phyloP scores from a whole-genome alignment of 1,284 basidiomycete genomes.

The Trametes versicolor region DNA sequence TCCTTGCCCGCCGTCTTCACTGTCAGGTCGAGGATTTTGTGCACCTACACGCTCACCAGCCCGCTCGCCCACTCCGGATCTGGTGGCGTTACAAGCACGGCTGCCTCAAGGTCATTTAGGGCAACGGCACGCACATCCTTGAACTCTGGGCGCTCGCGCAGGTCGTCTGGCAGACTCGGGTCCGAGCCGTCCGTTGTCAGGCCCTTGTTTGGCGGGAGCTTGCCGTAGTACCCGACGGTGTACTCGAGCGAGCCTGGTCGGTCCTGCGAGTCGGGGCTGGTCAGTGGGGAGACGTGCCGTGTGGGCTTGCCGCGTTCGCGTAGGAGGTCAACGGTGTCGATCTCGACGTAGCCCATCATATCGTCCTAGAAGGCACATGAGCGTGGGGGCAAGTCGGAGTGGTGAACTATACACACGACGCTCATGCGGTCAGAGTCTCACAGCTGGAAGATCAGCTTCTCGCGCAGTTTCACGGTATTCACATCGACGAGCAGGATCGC shows the following conservation, averaged over 20 bases:
- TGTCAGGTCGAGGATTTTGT: slow-evolving; percentile 53
- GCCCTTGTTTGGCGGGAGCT: slow-evolving; percentile 59
- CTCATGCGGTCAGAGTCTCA: slow-evolving; percentile 78
- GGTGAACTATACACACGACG: slow-evolving; percentile 45
- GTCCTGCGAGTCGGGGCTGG: slow-evolving; percentile 40
- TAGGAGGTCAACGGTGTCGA: slow-evolving; percentile 46
- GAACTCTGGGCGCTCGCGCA: slow-evolving; percentile 45
- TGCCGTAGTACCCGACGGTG: slow-evolving; percentile 74
- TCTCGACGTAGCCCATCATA: slow-evolving; percentile 47
- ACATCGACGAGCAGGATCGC: slow-evolving; percentile 74
- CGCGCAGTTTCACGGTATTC: slow-evolving; percentile 75
- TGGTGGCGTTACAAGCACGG: slow-evolving; percentile 66
- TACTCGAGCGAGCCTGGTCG: slow-evolving; percentile 49
- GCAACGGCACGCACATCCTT: slow-evolving; percentile 44
- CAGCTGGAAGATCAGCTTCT: slow-evolving; percentile 73
- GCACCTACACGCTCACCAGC: slow-evolving; percentile 66
- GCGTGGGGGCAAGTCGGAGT: not conserved
- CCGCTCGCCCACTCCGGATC: slow-evolving; percentile 68
- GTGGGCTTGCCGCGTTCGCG: slow-evolving; percentile 43
- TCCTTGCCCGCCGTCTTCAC: slow-evolving; percentile 43
- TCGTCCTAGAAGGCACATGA: slow-evolving; percentile 42
- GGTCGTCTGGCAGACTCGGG: slow-evolving; percentile 48
- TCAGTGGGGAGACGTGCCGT: slow-evolving; percentile 42
- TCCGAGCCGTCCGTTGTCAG: slow-evolving; percentile 51
- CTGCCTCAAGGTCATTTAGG: slow-evolving; percentile 51